These are phyloP conservation scores for Lagenaria siceraria DNA, from an alignment of 306 rosid genomes.

Conservation along the genomic window DNA sequence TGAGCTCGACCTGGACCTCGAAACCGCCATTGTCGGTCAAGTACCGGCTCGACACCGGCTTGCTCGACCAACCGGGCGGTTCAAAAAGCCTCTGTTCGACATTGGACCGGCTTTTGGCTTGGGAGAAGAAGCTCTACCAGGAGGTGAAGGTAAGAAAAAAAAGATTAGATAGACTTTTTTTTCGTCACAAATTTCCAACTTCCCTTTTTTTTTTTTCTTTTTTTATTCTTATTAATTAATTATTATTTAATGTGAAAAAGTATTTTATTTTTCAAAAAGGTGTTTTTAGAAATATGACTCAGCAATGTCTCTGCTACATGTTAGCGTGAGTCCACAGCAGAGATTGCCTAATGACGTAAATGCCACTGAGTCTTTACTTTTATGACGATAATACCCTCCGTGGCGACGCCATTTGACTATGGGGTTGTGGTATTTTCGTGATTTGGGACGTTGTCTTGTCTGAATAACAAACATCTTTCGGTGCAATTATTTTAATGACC, in stretches of 20 bases:
- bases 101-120: conserved; percentile 79
- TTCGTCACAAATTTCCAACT: neutral
- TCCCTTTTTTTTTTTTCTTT: no score
- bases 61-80: conserved; percentile 51
- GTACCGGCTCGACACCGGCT: conserved; percentile 60
- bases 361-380: neutral
- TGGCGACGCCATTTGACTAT: neutral
- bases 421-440: neutral
- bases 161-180: neutral
- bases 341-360: neutral
- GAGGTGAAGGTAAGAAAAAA: conserved; percentile 69
- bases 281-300: neutral
- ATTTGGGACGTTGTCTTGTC: neutral
- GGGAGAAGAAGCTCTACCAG: conserved; percentile 96
- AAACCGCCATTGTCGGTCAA: conserved; percentile 89
- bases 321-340: conserved; percentile 11
- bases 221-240: neutral
- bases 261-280: neutral
- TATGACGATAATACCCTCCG: conserved; percentile 7
- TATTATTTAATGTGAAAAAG: neutral
- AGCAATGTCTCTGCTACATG: neutral
- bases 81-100: conserved; percentile 75
- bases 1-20: conserved; percentile 96
- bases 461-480: neutral
- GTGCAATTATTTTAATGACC: neutral